Percentiles rank a stretch among this genome's conserved stretches.
These are phyloP conservation scores for Trametes pubescens DNA, from an alignment of 1,284 basidiomycete species.

Conservation along the genomic window DNA sequence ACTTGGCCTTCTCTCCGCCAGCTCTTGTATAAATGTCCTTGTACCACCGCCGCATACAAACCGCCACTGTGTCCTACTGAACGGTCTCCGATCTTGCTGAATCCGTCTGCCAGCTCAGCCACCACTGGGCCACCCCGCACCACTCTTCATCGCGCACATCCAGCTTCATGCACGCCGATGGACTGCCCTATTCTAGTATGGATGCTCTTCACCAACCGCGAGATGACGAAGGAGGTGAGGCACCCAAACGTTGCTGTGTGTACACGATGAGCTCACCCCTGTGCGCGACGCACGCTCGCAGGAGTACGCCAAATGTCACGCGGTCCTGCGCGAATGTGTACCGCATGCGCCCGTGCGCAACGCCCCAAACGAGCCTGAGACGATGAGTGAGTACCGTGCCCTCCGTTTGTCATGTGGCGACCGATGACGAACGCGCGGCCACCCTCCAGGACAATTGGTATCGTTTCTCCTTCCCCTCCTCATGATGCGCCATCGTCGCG, in stretches of 20 bases:
- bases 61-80: constrained; percentile 10
- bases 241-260: constrained; percentile 11
- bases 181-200: constrained; percentile 77
- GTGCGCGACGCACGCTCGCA: constrained; percentile 36
- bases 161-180: constrained; percentile 41
- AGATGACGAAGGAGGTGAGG: constrained; percentile 69
- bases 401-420: not conserved
- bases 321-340: constrained; percentile 49
- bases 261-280: constrained; percentile 4
- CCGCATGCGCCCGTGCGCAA: constrained; percentile 61
- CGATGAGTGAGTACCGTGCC: constrained; percentile 59
- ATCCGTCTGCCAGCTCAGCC: not conserved
- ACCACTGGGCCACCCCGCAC: constrained; percentile 6
- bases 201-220: constrained; percentile 79
- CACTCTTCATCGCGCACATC: constrained; percentile 22
- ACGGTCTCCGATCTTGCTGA: not conserved
- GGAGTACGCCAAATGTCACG: constrained; percentile 75
- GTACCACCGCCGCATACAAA: not conserved
- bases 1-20: constrained; percentile 17
- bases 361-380: constrained; percentile 63
- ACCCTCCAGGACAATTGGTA: constrained; percentile 66
- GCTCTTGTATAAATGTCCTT: constrained; percentile 29
- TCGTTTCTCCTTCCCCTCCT: constrained; percentile 78
- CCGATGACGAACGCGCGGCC: constrained; percentile 19
- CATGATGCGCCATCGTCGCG: constrained; percentile 84